Conservation (phyloP, 2,329 filamentous ascomycete species). For the Diaporthe nobilis region DNA sequence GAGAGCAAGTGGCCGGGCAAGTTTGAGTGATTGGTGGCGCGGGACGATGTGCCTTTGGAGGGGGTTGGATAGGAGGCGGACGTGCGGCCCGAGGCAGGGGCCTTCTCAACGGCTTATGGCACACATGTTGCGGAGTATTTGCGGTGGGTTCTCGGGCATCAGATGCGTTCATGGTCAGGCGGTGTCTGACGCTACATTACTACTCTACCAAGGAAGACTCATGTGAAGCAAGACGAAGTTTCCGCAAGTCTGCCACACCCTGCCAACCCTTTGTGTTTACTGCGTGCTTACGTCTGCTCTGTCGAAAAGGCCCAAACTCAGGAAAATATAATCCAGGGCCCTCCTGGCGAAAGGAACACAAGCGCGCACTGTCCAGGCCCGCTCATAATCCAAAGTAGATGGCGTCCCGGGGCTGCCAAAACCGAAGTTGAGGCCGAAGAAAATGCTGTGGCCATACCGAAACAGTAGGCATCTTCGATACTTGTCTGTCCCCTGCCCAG, state of each 20-base stretch:
- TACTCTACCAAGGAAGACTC: neutral
- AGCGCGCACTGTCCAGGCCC: neutral
- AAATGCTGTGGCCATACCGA: neutral
- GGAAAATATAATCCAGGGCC: neutral
- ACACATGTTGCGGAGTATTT: neutral
- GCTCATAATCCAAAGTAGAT: neutral
- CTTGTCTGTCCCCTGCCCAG: neutral
- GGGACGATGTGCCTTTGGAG: neutral
- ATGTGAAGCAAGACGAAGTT: neutral
- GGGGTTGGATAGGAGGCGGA: neutral
- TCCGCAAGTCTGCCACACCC: neutral
- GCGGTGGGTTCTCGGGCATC: neutral
- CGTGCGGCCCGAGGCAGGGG: neutral
- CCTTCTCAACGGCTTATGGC: neutral
- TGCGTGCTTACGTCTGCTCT: neutral
- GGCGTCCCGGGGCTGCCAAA: too few species aligned
- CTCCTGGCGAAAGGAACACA: neutral
- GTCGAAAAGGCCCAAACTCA: neutral
- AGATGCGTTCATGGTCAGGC: neutral
- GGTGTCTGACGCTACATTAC: neutral
- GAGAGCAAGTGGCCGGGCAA: slow-evolving; percentile 60
- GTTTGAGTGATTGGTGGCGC: slow-evolving; percentile 12
- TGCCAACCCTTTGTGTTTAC: too few species aligned
- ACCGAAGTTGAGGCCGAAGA: neutral
- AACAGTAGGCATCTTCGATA: neutral